Evolutionary conservation across 139 green algal species (phyloP), one percentile per base, ranked within the genome.

Genomic region (Tetradesmus lagerheimii): DNA sequence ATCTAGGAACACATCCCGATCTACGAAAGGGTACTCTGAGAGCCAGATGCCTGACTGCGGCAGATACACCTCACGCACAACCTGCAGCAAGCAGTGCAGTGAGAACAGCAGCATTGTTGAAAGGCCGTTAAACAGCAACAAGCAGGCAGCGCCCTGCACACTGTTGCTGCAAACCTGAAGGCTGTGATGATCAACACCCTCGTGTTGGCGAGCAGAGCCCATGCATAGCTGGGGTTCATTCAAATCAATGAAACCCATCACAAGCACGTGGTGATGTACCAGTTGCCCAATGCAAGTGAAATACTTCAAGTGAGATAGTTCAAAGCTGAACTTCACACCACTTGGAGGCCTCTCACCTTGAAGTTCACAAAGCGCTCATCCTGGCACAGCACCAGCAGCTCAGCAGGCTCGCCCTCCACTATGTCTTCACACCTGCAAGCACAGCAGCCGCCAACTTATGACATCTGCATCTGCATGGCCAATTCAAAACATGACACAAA

Each of bases 11-110:
- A 93, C 88, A 27, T 94, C 87, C 15, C 95, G 90, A 66, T 97
- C 94, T 1, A 96, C 53, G 87, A 96, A 97, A 0, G 96, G 96
- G 88, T 98, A 98, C 79, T 97, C 95, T 5, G 93, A 91, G 43
- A 98, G 90, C 96, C 96, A 98, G 50, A 98, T 81, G 34, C 95
- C 94, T 29, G 92, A 90, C 82, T 94, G 92, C 2, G 96, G 96
- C n/a, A 97, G 80, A 84, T 98, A 98, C 27, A 96, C 92, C 89
- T 98, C 96, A 45, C 97, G 96, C 38, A 98, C 93, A 5, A 96
- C 96, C 95, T 97, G 83, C n/a, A 78, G 31, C 79, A 66, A 57
- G 38, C 77, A 83, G 15, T 12, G 18, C 15, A 35, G 29, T 27
- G 16, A 41, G 9, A 41, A 41, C 23, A n/a, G 8, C 20, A 9